A percentile compares a stretch with the other conserved stretches of the same genome.
phyloP scores from a whole-genome alignment of 2,329 filamentous ascomycete genomes.

The Epicoccum sorghinum region DNA sequence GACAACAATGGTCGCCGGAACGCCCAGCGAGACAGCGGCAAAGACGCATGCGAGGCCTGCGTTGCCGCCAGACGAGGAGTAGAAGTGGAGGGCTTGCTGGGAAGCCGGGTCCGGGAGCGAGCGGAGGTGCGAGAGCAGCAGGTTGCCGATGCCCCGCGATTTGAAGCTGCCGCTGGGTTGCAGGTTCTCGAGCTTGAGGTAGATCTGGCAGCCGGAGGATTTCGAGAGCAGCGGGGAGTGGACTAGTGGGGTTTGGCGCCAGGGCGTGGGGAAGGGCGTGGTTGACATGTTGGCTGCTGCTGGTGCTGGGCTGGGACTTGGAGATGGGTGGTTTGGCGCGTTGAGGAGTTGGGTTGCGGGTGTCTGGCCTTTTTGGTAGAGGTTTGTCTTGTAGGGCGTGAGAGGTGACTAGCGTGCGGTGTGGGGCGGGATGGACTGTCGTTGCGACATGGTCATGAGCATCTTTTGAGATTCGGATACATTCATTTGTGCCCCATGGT shows the following conservation, averaged over 20 bases:
- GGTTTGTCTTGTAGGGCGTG: no score
- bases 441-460: no score
- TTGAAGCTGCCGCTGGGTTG: conserved; percentile 86
- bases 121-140: conserved; percentile 59
- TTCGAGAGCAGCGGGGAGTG: conserved; percentile 68
- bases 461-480: no score
- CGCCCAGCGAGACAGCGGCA: conserved; percentile 66
- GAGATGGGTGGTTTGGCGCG: no score
- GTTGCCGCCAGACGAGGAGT: conserved; percentile 78
- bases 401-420: no score
- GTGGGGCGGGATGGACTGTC: no score
- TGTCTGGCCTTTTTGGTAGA: no score
- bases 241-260: conserved; percentile 72
- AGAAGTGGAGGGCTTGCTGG: conserved; percentile 65
- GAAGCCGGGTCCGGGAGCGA: conserved; percentile 29
- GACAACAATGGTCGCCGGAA: conserved; percentile 74
- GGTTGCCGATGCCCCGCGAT: conserved; percentile 72
- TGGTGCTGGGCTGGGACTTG: no score
- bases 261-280: no score
- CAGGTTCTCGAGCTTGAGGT: conserved; percentile 81
- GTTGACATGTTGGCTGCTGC: no score
- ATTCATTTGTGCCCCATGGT: no score
- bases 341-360: no score
- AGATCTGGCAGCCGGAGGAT: conserved; percentile 74
- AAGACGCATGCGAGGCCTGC: conserved; percentile 79